These are phyloP conservation scores for Artemisia tridentata DNA, from an alignment of 129 eudicot genomes.

Conservation along the genomic window DNA sequence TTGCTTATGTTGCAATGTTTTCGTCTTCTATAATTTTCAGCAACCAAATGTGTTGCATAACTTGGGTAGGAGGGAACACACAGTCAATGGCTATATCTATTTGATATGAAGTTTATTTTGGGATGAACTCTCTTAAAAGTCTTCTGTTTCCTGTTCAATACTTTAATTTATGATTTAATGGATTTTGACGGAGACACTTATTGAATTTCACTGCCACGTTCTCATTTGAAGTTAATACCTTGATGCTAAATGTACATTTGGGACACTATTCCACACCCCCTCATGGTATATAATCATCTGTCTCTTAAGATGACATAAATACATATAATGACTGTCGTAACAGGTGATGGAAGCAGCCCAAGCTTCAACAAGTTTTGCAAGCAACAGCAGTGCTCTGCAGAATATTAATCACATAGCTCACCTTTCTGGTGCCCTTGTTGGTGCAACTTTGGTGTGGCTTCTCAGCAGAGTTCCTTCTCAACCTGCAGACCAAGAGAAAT, in stretches of 20 bases:
- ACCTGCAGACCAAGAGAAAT: slow-evolving; percentile 40
- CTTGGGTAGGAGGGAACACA: too few species aligned
- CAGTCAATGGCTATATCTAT: too few species aligned
- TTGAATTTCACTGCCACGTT: neutral
- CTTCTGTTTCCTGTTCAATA: too few species aligned
- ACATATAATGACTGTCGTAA: neutral
- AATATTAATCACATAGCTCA: slow-evolving; percentile 92
- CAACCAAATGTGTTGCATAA: too few species aligned
- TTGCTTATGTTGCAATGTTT: too few species aligned
- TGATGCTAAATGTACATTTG: too few species aligned
- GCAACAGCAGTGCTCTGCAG: slow-evolving; percentile 49
- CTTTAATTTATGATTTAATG: too few species aligned
- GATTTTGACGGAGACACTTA: too few species aligned
- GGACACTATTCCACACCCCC: neutral
- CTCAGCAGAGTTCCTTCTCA: slow-evolving; percentile 67
- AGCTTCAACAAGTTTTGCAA: slow-evolving; percentile 75
- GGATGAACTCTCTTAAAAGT: too few species aligned
- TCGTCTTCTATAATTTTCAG: too few species aligned
- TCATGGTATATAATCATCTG: neutral
- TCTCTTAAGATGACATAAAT: neutral
- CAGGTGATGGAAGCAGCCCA: slow-evolving; percentile 99
- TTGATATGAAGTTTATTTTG: too few species aligned
- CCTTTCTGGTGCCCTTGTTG: slow-evolving; percentile 40
- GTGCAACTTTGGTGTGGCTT: slow-evolving; percentile 70
- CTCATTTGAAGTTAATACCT: too few species aligned